Percentiles rank a stretch among this genome's conserved stretches.
phyloP scores from a whole-genome alignment of 2,329 filamentous ascomycete species.

The Didymella glomerata region DNA sequence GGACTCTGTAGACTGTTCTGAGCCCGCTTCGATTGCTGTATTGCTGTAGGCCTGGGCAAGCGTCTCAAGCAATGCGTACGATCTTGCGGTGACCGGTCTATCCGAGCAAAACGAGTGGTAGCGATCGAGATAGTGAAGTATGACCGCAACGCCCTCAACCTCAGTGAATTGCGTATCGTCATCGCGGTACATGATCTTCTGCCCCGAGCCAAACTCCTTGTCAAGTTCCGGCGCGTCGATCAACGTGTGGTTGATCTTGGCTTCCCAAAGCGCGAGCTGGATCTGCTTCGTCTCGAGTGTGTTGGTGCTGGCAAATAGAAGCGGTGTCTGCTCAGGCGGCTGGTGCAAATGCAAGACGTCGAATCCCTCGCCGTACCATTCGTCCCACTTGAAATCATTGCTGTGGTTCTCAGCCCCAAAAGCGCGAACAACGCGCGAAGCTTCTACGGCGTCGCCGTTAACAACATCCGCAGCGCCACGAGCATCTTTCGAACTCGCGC shows the following conservation, averaged over 20 bases:
- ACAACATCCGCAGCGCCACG: slow-evolving; percentile 69
- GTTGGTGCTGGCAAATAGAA: slow-evolving; percentile 50
- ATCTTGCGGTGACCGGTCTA: slow-evolving; percentile 26
- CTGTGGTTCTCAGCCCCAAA: slow-evolving; percentile 86
- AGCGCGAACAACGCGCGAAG: slow-evolving; percentile 74
- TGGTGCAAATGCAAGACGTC: slow-evolving; percentile 74
- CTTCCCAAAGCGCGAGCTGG: slow-evolving; percentile 42
- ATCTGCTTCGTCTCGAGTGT: slow-evolving; percentile 44
- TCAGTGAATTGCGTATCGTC: slow-evolving; percentile 47
- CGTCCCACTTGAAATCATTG: slow-evolving; percentile 76
- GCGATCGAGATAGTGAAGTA: slow-evolving; percentile 49
- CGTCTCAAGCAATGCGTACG: slow-evolving; percentile 33
- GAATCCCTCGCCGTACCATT: slow-evolving; percentile 79
- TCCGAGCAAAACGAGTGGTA: slow-evolving; percentile 38
- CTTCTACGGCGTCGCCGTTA: slow-evolving; percentile 73
- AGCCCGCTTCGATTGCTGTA: neutral
- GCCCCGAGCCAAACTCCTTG: slow-evolving; percentile 21
- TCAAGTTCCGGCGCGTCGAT: slow-evolving; percentile 34
- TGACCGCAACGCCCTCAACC: slow-evolving; percentile 30
- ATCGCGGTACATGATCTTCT: slow-evolving; percentile 46
- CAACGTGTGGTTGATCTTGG: slow-evolving; percentile 30
- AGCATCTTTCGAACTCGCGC: slow-evolving; percentile 74
- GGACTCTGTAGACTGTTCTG: neutral
- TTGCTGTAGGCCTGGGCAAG: slow-evolving; percentile 19
- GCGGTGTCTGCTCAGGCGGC: slow-evolving; percentile 44